Conservation (phyloP, 495 filamentous ascomycete genomes). For the Aspergillus haitiensis region DNA sequence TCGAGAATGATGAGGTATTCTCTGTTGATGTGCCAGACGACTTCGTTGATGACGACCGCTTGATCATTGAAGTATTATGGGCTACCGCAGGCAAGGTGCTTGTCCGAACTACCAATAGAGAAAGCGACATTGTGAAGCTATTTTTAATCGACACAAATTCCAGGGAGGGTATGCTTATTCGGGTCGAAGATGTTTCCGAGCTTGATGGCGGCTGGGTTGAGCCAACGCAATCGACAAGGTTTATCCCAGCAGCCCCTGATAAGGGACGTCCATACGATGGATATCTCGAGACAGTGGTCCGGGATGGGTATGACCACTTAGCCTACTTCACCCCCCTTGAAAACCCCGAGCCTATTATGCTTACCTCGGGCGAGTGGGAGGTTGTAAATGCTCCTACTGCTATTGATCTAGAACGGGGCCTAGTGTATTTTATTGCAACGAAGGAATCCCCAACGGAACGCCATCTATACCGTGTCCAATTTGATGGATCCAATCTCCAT, state of each 20-base stretch:
- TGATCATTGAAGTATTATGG: slow-evolving; percentile 95
- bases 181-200: slow-evolving; percentile 71
- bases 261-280: slow-evolving; percentile 80
- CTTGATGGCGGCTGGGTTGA: slow-evolving; percentile 98
- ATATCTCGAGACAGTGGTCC: slow-evolving; percentile 88
- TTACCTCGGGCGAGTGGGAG: slow-evolving; percentile 91
- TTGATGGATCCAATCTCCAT: slow-evolving; percentile 71
- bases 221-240: slow-evolving; percentile 80
- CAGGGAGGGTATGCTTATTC: slow-evolving; percentile 75
- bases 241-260: slow-evolving; percentile 77
- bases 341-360: slow-evolving; percentile 72
- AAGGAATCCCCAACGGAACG: slow-evolving; percentile 85
- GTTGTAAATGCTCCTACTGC: slow-evolving; percentile 86
- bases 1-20: slow-evolving; percentile 77
- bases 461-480: slow-evolving; percentile 84
- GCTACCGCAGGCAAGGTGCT: slow-evolving; percentile 74
- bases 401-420: slow-evolving; percentile 77
- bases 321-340: slow-evolving; percentile 94
- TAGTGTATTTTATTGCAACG: slow-evolving; percentile 89
- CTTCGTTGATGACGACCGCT: slow-evolving; percentile 75
- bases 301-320: slow-evolving; percentile 85
- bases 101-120: slow-evolving; percentile 88
- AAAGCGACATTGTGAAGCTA: slow-evolving; percentile 85
- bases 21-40: slow-evolving; percentile 72
- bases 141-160: slow-evolving; percentile 78